Percentiles rank a stretch among this genome's conserved stretches.
Evolutionary conservation across 2,329 filamentous ascomycete genomes (phyloP).

Genomic region (Penicillium sp.): DNA sequence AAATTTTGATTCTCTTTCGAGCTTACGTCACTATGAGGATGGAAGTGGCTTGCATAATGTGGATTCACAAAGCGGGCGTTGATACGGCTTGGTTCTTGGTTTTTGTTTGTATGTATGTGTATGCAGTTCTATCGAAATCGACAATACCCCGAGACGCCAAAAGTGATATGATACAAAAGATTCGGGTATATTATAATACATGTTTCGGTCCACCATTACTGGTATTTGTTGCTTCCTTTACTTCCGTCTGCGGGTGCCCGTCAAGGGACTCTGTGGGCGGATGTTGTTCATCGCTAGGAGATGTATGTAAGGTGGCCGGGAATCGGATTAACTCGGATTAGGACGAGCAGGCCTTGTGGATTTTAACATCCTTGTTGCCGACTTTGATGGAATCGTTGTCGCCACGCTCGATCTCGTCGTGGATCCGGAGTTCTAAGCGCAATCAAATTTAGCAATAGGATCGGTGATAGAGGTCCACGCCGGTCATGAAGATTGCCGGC

Average conservation of each 20-base stretch:
- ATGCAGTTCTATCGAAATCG: conserved; percentile 34
- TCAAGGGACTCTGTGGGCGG: not conserved
- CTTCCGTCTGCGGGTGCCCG: not conserved
- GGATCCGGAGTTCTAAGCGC: conserved; percentile 76
- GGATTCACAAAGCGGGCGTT: conserved; percentile 42
- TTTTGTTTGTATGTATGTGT: conserved; percentile 24
- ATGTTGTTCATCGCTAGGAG: not conserved
- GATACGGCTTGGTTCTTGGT: conserved; percentile 30
- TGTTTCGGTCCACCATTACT: conserved; percentile 4
- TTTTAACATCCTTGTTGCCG: conserved; percentile 45
- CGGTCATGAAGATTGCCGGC: not conserved
- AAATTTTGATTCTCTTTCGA: not conserved
- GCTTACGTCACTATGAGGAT: conserved; percentile 28
- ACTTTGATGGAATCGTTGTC: conserved; percentile 90
- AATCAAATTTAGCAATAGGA: conserved; percentile 14
- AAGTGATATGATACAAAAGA: conserved; percentile 35
- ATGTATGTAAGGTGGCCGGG: not conserved
- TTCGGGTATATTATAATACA: conserved; percentile 48
- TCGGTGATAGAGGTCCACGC: not conserved
- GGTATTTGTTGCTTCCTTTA: not conserved
- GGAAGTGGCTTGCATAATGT: conserved; percentile 28
- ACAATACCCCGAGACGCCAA: conserved; percentile 42
- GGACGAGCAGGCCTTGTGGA: conserved; percentile 48
- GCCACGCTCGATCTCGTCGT: conserved; percentile 85
- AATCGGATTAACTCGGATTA: conserved; percentile 14